Evolutionary conservation across 2,329 filamentous ascomycete species (phyloP).

Genomic region (Neurospora sp.): DNA sequence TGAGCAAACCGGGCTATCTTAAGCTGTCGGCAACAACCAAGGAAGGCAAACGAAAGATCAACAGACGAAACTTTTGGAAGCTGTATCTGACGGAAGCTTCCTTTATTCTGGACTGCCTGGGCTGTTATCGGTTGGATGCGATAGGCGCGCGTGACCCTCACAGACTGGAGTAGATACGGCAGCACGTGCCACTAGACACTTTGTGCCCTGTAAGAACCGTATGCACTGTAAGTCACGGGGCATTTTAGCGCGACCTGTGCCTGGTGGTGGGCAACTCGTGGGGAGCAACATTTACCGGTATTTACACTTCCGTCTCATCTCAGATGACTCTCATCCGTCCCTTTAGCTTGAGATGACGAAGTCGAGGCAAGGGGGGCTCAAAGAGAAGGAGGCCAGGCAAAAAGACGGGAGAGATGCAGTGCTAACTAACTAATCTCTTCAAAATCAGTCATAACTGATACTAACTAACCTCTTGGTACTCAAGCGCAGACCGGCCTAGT

Average conservation of each 20-base stretch:
- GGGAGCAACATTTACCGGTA: background rate
- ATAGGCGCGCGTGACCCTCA: slow-evolving; percentile 21
- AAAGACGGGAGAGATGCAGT: background rate
- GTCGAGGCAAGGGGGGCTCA: background rate
- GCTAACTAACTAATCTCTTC: background rate
- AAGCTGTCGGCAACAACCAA: background rate
- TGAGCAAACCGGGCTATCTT: background rate
- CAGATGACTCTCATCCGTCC: background rate
- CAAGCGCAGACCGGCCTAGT: background rate
- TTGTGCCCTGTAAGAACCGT: slow-evolving; percentile 1
- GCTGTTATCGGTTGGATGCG: slow-evolving; percentile 4
- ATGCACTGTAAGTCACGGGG: background rate
- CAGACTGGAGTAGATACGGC: slow-evolving; percentile 12
- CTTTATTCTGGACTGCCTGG: background rate
- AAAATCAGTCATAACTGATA: background rate
- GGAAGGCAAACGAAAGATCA: background rate
- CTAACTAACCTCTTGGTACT: background rate
- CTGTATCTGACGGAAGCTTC: background rate
- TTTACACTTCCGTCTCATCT: background rate
- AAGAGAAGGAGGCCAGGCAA: background rate
- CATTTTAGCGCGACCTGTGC: background rate
- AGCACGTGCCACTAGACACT: slow-evolving; percentile 13
- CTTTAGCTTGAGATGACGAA: background rate
- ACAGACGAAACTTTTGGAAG: background rate
- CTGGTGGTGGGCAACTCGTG: background rate